Conservation (phyloP, 805 yeast species). For the Wickerhamiella australiensis region DNA sequence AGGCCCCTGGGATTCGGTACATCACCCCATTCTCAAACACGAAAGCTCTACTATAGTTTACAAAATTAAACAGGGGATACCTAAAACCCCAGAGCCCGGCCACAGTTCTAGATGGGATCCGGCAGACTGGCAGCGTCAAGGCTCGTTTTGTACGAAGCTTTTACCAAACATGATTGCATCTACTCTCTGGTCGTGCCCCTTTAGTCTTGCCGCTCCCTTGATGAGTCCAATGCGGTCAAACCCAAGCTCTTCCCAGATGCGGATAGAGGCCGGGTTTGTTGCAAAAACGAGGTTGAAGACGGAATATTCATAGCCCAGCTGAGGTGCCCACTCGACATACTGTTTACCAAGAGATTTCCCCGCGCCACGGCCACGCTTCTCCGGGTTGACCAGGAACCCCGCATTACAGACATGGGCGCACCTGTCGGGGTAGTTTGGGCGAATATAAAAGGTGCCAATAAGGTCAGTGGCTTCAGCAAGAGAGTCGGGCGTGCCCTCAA, state of each 20-base stretch:
- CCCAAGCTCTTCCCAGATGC: constrained; percentile 74
- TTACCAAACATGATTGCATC: constrained; percentile 75
- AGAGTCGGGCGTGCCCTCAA: constrained; percentile 33
- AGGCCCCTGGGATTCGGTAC: too few relatives aligned
- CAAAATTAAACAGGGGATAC: not conserved
- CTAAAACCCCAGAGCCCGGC: too few relatives aligned
- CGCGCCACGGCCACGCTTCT: constrained; percentile 50
- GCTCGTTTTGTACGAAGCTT: constrained; percentile 2
- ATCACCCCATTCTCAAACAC: too few relatives aligned
- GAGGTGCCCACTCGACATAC: constrained; percentile 62
- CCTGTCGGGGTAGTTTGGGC: constrained; percentile 78
- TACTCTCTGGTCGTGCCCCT: constrained; percentile 48
- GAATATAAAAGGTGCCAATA: constrained; percentile 67
- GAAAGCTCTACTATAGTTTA: too few relatives aligned
- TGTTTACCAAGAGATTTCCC: constrained; percentile 59
- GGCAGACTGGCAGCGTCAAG: too few relatives aligned
- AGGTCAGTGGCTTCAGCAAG: constrained; percentile 30
- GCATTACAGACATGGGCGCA: constrained; percentile 82
- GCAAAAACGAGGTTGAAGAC: constrained; percentile 82
- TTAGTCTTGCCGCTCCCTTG: constrained; percentile 60
- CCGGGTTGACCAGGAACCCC: constrained; percentile 60
- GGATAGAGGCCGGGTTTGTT: constrained; percentile 60
- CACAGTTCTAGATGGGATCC: too few relatives aligned
- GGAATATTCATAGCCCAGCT: constrained; percentile 66
- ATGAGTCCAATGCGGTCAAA: constrained; percentile 68